These are phyloP conservation scores for Chlamydomonas sp. DNA, from an alignment of 139 green algal species.

Conservation along the genomic window DNA sequence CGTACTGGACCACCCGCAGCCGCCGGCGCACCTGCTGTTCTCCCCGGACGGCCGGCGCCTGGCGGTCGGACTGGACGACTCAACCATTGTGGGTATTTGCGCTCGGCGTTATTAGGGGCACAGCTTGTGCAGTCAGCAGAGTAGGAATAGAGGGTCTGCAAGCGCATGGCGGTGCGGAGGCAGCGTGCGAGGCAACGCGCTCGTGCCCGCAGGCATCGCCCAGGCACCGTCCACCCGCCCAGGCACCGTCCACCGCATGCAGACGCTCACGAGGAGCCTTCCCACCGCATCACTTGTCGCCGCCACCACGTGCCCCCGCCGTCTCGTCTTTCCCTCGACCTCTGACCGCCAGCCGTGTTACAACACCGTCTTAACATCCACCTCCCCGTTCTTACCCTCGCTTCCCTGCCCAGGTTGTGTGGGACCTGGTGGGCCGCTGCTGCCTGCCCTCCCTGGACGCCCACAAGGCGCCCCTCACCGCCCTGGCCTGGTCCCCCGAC, in stretches of 20 bases:
- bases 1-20: conserved; percentile 41
- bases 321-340: background rate
- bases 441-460: conserved; percentile 46
- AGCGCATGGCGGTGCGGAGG: background rate
- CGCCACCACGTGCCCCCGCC: background rate
- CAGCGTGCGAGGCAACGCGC: background rate
- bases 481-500: conserved; percentile 55
- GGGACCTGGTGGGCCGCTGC: conserved; percentile 44
- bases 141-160: too few relatives aligned
- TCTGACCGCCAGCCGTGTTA: background rate
- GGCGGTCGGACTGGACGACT: conserved; percentile 46
- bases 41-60: conserved; percentile 44
- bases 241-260: background rate
- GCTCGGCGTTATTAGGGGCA: background rate
- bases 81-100: conserved; percentile 16
- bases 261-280: background rate
- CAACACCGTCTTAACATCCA: background rate
- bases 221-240: background rate
- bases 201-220: background rate
- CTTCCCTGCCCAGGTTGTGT: conserved; percentile 35
- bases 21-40: conserved; percentile 39
- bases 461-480: conserved; percentile 56
- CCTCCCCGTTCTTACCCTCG: background rate
- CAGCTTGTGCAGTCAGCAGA: background rate
- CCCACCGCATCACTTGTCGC: background rate